These are phyloP conservation scores for Metschnikowia cerradonensis DNA, from an alignment of 805 yeast genomes.

Conservation along the genomic window DNA sequence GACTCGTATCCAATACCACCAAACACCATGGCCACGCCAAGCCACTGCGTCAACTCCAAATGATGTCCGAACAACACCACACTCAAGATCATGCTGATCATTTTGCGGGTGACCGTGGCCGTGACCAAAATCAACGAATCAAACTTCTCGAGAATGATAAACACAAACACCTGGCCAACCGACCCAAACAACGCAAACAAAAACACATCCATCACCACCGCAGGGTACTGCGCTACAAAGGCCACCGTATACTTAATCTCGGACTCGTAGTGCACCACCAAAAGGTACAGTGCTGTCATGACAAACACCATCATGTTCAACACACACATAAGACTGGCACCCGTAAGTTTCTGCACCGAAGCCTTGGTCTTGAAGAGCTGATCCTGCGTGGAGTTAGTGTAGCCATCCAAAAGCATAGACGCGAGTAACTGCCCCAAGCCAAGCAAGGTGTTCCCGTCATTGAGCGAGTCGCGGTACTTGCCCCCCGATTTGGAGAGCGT, in stretches of 20 bases:
- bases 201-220: conserved; percentile 54
- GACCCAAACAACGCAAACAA: conserved; percentile 79
- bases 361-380: conserved; percentile 53
- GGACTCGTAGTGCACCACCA: conserved; percentile 33
- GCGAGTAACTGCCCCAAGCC: conserved; percentile 59
- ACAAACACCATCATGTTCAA: conserved; percentile 43
- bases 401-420: conserved; percentile 81
- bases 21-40: conserved; percentile 76
- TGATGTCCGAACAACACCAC: conserved; percentile 84
- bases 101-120: conserved; percentile 93
- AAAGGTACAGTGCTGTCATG: conserved; percentile 48
- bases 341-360: conserved; percentile 46
- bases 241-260: conserved; percentile 48
- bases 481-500: conserved; percentile 48
- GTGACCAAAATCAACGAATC: conserved; percentile 85
- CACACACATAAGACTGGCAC: conserved; percentile 84
- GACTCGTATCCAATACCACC: conserved; percentile 85
- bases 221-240: conserved; percentile 51
- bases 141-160: conserved; percentile 74
- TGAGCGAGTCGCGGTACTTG: conserved; percentile 21
- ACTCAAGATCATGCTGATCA: conserved; percentile 90
- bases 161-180: conserved; percentile 91
- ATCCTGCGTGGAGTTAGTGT: conserved; percentile 93
- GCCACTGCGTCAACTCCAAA: conserved; percentile 63
- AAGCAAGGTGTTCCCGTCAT: conserved; percentile 40